Base-by-base conservation (phyloP, 1,139 yeast species). In the Lodderomyces margitis region DNA sequence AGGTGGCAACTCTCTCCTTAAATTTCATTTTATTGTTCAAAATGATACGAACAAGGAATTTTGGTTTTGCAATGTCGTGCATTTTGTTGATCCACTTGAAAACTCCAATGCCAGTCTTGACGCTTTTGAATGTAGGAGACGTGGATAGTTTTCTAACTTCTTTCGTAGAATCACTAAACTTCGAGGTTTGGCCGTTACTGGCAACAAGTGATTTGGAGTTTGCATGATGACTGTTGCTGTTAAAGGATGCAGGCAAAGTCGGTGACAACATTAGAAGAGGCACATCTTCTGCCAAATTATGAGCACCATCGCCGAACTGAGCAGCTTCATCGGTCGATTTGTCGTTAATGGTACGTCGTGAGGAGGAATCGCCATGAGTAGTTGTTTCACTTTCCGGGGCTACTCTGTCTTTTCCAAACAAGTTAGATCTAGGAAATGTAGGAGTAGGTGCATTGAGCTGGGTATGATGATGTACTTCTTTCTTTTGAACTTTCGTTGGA, bases 201-300 rank as follows among this genome's bases (percentile, higher is more conserved):
- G 30, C 4, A 3, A 5, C 32, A 6, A 12, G 20, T 11, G 41
- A 20, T 21, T n/a, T 11, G 41, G 19, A 30, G 31, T 21, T 11
- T 27, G 28, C 10, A 14, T 23, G 3, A 20, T 19, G 21, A 15
- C 39, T 10, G 11, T 21, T 17, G 27, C 19, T 31, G 38, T 21
- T 12, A 41, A 31, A 4, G 19, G 60, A 57, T 11, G 62, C 51
- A 2, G 73, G 73, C 24, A 66, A 50, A 3, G 72, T 66, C 3
- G 73, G 72, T 2, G 70, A 64, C 27, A 67, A 49, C 53, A 65
- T 54, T 12, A 64, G 61, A 23, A 65, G 46, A 3, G 70, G 68
- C 3, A 61, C 45, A 23, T 54, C 46, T 20, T 47, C 48, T n/a
- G 16, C 4, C 16, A 5, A 15, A 4, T 25, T 25, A 11, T 25